phyloP scores from a whole-genome alignment of 176 grass and related monocot genomes.

The Paspalum notatum region DNA sequence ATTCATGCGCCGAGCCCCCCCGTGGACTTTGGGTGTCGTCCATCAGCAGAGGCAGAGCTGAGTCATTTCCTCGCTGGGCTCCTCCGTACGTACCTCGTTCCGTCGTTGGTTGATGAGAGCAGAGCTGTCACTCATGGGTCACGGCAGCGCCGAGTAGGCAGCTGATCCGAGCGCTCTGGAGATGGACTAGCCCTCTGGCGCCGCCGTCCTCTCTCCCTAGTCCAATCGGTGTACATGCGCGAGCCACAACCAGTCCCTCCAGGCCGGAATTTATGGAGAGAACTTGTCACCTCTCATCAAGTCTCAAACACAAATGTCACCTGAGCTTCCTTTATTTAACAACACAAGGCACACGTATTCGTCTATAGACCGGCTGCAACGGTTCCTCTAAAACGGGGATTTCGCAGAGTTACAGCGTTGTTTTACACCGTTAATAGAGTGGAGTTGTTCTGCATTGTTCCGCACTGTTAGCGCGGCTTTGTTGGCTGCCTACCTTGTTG shows the following conservation, averaged over 20 bases:
- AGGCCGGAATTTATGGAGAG: background rate
- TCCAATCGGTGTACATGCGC: background rate
- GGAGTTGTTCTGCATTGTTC: too few relatives aligned
- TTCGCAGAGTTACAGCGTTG: too few relatives aligned
- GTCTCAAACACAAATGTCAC: background rate
- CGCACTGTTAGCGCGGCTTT: too few relatives aligned
- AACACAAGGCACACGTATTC: background rate
- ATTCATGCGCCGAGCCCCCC: background rate
- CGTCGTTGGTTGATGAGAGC: slow-evolving; percentile 21
- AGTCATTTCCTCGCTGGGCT: slow-evolving; percentile 13
- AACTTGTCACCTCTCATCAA: background rate
- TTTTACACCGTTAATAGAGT: too few relatives aligned
- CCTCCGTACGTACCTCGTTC: background rate
- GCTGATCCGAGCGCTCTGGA: background rate
- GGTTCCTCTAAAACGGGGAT: too few relatives aligned
- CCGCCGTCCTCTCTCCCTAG: background rate
- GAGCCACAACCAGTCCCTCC: too few relatives aligned
- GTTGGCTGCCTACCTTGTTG: too few relatives aligned
- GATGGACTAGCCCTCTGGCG: background rate
- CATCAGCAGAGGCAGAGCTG: too few relatives aligned
- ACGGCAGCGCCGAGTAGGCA: background rate
- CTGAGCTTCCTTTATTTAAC: background rate
- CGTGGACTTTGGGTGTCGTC: slow-evolving; percentile 34
- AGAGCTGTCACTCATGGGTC: slow-evolving; percentile 6
- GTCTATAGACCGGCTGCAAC: too few relatives aligned